Percentiles rank a stretch among this genome's conserved stretches.
Evolutionary conservation across 495 filamentous ascomycete species (phyloP).

Genomic region (Penicillium lividum): DNA sequence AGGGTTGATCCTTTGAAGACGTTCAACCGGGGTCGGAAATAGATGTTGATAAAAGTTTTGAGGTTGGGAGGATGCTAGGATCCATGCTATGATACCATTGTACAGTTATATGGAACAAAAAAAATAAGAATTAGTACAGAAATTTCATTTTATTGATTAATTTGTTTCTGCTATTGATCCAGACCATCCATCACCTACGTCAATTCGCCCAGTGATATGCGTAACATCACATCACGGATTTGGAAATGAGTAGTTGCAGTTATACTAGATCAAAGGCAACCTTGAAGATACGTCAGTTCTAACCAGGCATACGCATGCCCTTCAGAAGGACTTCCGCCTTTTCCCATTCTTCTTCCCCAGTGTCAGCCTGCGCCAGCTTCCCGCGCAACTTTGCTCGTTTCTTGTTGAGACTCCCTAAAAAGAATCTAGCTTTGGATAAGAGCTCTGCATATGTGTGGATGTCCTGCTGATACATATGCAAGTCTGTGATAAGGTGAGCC

Average conservation of each 20-base stretch:
- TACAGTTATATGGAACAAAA: constrained; percentile 26
- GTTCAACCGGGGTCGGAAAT: constrained; percentile 61
- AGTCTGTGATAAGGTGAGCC: neutral
- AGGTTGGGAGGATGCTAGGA: constrained; percentile 7
- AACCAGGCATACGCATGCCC: neutral
- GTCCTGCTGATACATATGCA: constrained; percentile 20
- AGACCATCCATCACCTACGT: neutral
- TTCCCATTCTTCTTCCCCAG: constrained; percentile 24
- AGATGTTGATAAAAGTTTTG: constrained; percentile 7
- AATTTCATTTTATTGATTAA: constrained; percentile 6
- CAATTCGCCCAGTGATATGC: neutral
- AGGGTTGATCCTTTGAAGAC: constrained; percentile 85
- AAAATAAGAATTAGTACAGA: constrained; percentile 4
- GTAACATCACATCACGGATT: neutral
- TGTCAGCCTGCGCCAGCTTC: constrained; percentile 42
- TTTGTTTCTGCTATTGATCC: neutral
- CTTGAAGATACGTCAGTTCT: too few species aligned
- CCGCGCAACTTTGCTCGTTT: constrained; percentile 29
- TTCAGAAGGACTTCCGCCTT: neutral
- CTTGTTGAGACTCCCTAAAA: constrained; percentile 14
- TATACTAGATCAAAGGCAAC: neutral
- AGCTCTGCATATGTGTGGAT: constrained; percentile 26
- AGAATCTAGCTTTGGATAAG: constrained; percentile 16
- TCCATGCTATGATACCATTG: constrained; percentile 35
- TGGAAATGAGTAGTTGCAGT: neutral